Percentiles rank a stretch among this genome's conserved stretches.
Conservation (phyloP, 306 rosid genomes). For the Quercus mongolica region DNA sequence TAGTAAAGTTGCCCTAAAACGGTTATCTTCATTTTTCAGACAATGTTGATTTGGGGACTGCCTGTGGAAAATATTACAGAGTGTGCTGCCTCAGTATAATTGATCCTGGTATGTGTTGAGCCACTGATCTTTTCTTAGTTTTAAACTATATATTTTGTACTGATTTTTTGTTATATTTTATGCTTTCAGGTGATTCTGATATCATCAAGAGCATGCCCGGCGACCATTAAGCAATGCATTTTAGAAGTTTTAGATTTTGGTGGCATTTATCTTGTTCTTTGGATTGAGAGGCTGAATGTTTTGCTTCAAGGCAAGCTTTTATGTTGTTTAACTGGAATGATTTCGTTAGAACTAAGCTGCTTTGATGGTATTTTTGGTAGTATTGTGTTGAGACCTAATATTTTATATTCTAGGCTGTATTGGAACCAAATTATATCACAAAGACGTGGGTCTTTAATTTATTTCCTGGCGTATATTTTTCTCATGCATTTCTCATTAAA, state of each 20-base stretch:
- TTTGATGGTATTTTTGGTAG: background rate
- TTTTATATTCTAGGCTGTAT: background rate
- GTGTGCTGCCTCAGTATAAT: constrained; percentile 85
- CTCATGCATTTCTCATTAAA: too few relatives aligned
- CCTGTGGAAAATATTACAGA: constrained; percentile 81
- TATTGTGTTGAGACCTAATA: background rate
- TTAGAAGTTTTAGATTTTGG: constrained; percentile 26
- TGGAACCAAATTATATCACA: background rate
- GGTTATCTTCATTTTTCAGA: constrained; percentile 24
- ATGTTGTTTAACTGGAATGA: background rate
- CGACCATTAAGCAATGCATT: constrained; percentile 27
- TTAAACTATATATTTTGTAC: background rate
- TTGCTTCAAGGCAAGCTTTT: background rate
- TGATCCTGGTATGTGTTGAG: constrained; percentile 61
- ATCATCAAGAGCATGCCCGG: constrained; percentile 47
- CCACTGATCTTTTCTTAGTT: background rate
- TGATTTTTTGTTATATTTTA: background rate
- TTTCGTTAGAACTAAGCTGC: background rate
- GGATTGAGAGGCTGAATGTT: constrained; percentile 7
- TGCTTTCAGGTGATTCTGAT: constrained; percentile 53
- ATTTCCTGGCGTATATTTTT: background rate
- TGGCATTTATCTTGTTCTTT: constrained; percentile 5
- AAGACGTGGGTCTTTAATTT: background rate
- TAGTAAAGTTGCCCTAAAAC: background rate
- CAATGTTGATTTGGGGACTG: constrained; percentile 80